Base-by-base conservation (phyloP, 139 green algal species). In the Tetraselmis chui region DNA sequence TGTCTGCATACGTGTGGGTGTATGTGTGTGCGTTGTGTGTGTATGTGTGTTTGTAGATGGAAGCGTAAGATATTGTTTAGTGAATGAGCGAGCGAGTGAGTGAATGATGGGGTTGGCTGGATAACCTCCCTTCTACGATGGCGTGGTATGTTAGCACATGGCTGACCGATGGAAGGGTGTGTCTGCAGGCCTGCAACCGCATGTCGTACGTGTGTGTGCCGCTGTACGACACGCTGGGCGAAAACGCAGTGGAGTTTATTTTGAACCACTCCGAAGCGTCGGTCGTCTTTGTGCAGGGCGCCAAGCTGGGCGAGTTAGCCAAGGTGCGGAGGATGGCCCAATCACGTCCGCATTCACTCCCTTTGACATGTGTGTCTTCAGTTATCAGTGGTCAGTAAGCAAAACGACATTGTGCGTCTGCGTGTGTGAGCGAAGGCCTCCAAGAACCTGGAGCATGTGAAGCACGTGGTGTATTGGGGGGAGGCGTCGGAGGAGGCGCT, bases 211-310 rank as follows among this genome's bases (percentile, higher is more conserved):
- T 77, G 2, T 59, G 59, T 67, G 83, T 87, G 2, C 84, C 84
- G 23, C 76, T 88, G 32, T 88, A 88, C 75, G 84, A 88, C 77
- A 82, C 84, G 1, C 76, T 88, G 30, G 84, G 78, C 31, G 31
- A 79, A 1, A 75, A 85, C 79, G 81, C 84, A 27, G 76, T 85
- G 26, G 81, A 86, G 75, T 85, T 86, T 77, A 85, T 85, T 1
- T 27, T 83, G 22, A 76, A 79, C 32, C 84, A 88, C 79, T 77
- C 81, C 28, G 84, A 85, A 29, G 59, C 32, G 29, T 76, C 76
- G 18, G 30, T 84, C 81, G 79, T 80, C 22, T 86, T 86, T 31
- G 59, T 83, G 31, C 29, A 28, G 28, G 23, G 28, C 23, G 45
- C 32, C 28, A 82, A 82, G 29, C 32, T 82, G 22, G 2, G 2